Conservation (phyloP, 176 grass and related monocot genomes). For the Carex myosuroides region DNA sequence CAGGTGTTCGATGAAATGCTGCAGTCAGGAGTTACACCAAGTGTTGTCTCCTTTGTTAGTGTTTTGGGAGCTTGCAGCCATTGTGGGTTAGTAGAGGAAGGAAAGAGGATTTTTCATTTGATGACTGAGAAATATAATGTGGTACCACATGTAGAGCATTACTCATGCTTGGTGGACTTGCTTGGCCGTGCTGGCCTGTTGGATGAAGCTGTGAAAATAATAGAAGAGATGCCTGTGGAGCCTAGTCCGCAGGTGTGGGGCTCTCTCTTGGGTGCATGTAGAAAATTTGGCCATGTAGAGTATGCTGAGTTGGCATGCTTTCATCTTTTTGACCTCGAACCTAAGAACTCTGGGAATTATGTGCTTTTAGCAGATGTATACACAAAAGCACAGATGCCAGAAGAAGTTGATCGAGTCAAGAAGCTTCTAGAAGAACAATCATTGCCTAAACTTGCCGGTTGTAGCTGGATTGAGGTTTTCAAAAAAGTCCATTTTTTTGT, state of each 20-base stretch:
- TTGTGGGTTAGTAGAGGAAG: slow-evolving; percentile 65
- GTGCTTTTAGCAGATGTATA: slow-evolving; percentile 85
- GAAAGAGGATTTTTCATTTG: slow-evolving; percentile 57
- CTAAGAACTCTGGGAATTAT: slow-evolving; percentile 85
- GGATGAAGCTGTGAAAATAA: slow-evolving; percentile 42
- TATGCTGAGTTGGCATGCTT: slow-evolving; percentile 70
- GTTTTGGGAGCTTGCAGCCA: slow-evolving; percentile 66
- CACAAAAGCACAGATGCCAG: slow-evolving; percentile 49
- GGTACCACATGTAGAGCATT: slow-evolving; percentile 30
- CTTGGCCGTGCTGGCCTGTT: slow-evolving; percentile 51
- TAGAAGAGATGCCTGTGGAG: slow-evolving; percentile 31
- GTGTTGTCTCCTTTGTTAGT: slow-evolving; percentile 62
- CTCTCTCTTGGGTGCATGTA: slow-evolving; percentile 66
- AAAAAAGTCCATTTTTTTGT: slow-evolving; percentile 57
- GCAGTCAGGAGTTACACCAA: slow-evolving; percentile 38
- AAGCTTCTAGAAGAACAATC: slow-evolving; percentile 52
- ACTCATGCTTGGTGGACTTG: slow-evolving; percentile 41
- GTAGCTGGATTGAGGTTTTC: slow-evolving; percentile 90
- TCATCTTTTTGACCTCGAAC: slow-evolving; percentile 76
- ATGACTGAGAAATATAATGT: slow-evolving; percentile 30
- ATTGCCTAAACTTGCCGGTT: slow-evolving; percentile 64
- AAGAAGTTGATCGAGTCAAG: slow-evolving; percentile 54
- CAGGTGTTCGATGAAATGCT: slow-evolving; percentile 44
- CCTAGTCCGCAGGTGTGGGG: slow-evolving; percentile 37
- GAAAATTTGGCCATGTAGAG: slow-evolving; percentile 67